Evolutionary conservation across 176 grass and related monocot genomes (phyloP), one percentile per base, ranked within the genome.

Genomic region (Oryza glaberrima): DNA sequence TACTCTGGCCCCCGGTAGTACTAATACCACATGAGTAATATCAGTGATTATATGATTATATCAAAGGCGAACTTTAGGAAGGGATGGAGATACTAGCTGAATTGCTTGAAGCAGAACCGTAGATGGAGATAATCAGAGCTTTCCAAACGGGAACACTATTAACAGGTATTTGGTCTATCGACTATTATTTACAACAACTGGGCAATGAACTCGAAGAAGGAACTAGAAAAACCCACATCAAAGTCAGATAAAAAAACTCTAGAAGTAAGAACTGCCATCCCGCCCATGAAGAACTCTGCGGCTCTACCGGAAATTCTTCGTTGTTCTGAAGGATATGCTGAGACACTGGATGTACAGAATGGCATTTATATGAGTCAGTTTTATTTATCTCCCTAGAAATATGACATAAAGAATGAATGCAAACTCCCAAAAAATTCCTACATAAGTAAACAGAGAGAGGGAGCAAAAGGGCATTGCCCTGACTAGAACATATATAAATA

Each of bases 361-460:
- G 11, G 9, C 54, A 65, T 17, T 38, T 47, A 25, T 68, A 82
- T 4, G 78, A 78, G 35, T 72, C 45, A 68, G 58, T 78, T 73
- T 78, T 60, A 86, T 75, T 69, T 60, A 60, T 49, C 68, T 78
- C 26, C 5, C 80, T 86, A 78, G 67, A 46, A 84, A 88, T 47
- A 77, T 63, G 74, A 69, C 83, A 64, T 6, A 86, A 78, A 70
- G 69, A 86, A 90, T 73, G 88, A 86, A 82, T 83, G 74, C 75
- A 69, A 63, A 44, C 63, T 83, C 75, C 61, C 40, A 70, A 77
- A 70, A 77, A 30, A 78, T 22, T 67, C 80, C 84, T 69, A 87
- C 14, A 73, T 65, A 56, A 83, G 35, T 58, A 74, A 79, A 46
- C 36, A 78, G 67, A 35, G 20, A 67, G 73, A 17, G 48, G 36